Conservation (phyloP, 768 basidiomycete genomes). For the Pleurotus ostreatus region DNA sequence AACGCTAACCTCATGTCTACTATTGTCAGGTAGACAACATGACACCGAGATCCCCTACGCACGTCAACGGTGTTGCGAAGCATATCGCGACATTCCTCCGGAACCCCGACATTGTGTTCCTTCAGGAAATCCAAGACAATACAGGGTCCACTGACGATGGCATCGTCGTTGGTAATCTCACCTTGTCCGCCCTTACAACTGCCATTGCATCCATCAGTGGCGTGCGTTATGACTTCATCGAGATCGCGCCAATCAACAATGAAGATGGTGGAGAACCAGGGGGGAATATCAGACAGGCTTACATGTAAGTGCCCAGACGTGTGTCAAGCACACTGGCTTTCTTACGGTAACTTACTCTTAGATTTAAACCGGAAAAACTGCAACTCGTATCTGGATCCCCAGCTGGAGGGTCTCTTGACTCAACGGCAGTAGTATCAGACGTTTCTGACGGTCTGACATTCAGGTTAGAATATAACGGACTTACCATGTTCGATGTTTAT, state of each 20-base stretch:
- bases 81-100: constrained; percentile 48
- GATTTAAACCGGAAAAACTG: constrained; percentile 48
- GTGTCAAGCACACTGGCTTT: background rate
- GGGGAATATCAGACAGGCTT: constrained; percentile 60
- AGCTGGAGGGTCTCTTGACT: constrained; percentile 44
- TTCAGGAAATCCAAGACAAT: background rate
- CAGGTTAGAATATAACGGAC: constrained; percentile 27
- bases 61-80: constrained; percentile 43
- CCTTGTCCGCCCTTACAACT: constrained; percentile 28
- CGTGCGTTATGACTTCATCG: constrained; percentile 44
- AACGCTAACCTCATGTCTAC: background rate
- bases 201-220: constrained; percentile 39
- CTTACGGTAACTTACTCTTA: constrained; percentile 4
- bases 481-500: background rate
- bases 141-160: background rate
- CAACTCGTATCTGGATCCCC: constrained; percentile 40
- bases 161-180: background rate
- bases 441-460: constrained; percentile 28
- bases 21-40: constrained; percentile 51
- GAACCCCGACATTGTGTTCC: constrained; percentile 46
- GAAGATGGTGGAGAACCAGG: constrained; percentile 60
- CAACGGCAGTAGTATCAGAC: constrained; percentile 26
- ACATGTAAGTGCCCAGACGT: constrained; percentile 32
- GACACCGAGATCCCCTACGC: constrained; percentile 37
- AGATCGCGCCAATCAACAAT: constrained; percentile 47